Evolutionary conservation across 208 protist genomes (phyloP), one percentile per base, ranked within the genome.

Genomic region (Trypanosoma congolense): DNA sequence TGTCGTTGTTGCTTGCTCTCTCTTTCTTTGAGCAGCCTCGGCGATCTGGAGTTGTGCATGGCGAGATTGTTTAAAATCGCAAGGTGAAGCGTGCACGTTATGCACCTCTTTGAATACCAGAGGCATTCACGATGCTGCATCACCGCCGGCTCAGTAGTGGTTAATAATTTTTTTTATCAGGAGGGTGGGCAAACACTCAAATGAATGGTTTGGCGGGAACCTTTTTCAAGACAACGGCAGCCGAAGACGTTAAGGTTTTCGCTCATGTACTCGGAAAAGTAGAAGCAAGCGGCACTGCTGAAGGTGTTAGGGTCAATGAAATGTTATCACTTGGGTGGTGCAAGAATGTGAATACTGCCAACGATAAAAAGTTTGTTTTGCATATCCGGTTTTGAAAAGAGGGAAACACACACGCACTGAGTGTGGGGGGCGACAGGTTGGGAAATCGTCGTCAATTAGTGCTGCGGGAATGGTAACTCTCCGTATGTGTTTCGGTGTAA

Each of bases 21-120:
- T 38, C 33, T 38, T 38, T 16, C 33, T 38, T 38, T 12, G 6
- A 12, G 33, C 12, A 12, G 33, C 9, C 12, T 38, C 33, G 33
- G 6, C 12, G 33, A 12, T 6, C 12, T 38, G 6, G 33, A 38
- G 9, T 60, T 79, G 35, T 70, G 68, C 9, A 69, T 78, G 0
- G 46, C 71, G 33, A 56, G 73, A 21, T 86, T 90, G 52, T 65
- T 79, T 6, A 59, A 70, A 46, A 44, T 93, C 19, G 64, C 58
- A 0, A 2, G 87, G 2, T 61, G 58, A 0, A 54, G 83, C 48
- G 58, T 93, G 36, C 73, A 65, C 6, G n/a, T 85, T 12, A 60
- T 58, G 16, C 87, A 89, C 42, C 49, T 85, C 25, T 58, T 87
- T 24, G 75, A 90, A 61, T 91, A 90, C 63, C 52, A 70, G 14